A percentile compares a stretch with the other conserved stretches of the same genome.
Evolutionary conservation across 345 rosid species (phyloP).

Genomic region (Bretschneidera sinensis): DNA sequence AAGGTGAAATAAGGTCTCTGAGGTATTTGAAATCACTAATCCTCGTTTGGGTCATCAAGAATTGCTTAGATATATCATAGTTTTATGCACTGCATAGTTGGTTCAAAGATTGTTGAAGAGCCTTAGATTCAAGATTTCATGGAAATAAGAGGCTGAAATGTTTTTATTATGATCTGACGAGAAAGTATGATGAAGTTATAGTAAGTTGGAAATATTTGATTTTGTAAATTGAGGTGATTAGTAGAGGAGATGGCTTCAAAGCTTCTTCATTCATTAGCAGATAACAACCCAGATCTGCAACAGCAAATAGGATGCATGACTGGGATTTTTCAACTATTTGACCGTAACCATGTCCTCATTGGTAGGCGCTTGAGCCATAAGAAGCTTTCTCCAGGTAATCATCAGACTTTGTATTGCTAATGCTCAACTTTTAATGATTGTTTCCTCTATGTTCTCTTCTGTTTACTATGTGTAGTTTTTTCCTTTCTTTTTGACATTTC

Average conservation of each 20-base stretch:
- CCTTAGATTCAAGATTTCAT: conserved; percentile 16
- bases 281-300: conserved; percentile 87
- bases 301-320: conserved; percentile 98
- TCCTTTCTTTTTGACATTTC: no score
- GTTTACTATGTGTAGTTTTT: no score
- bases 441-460: background rate
- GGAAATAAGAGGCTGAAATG: conserved; percentile 4
- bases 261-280: conserved; percentile 85
- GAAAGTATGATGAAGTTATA: conserved; percentile 1
- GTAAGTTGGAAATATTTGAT: conserved; percentile 1
- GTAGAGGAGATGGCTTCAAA: conserved; percentile 73
- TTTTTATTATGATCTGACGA: conserved; percentile 1
- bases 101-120: conserved; percentile 3
- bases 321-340: conserved; percentile 85
- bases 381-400: conserved; percentile 67
- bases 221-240: conserved; percentile 1
- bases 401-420: background rate
- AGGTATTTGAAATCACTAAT: conserved; percentile 4
- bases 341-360: conserved; percentile 56
- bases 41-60: conserved; percentile 15
- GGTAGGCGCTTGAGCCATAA: conserved; percentile 44
- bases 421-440: background rate
- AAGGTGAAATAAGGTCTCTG: background rate
- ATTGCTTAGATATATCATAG: conserved; percentile 18
- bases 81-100: no score